Evolutionary conservation across 2,329 filamentous ascomycete genomes (phyloP), one percentile per base, ranked within the genome.

Genomic region (Alternaria brassicae): DNA sequence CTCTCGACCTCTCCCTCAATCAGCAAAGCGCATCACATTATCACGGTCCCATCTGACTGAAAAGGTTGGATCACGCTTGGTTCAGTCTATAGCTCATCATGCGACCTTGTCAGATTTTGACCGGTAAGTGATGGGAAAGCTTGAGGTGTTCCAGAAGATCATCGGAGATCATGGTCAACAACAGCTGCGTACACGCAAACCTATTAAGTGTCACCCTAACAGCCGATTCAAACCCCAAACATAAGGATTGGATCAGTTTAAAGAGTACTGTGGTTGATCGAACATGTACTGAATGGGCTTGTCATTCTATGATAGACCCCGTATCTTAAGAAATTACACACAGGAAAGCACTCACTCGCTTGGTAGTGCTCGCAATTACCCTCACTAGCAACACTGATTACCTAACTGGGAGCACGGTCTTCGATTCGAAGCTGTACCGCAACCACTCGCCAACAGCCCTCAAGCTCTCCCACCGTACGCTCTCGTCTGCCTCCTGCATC

Each of bases 391-490:
- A 42, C 28, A 19, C 28, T 23, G 13, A 47, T 57, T 69, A 77
- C 65, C 74, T 67, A 21, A 74, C 36, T 15, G 74, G 72, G 47
- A 77, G 49, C 39, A 72, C 67, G 32, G 58, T 72, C 71, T 77
- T 77, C 15, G 72, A 72, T 64, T 79, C 76, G 53, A 79, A 78
- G 62, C 73, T 90, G 80, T 91, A 91, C 69, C 88, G 84, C 76
- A 92, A 78, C 88, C 89, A 92, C 76, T 90, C 89, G 19, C 89
- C 89, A 39, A 97, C 87, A 15, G 93, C 93, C 71, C 90, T 88
- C 80, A 97, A 81, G 78, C 91, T 95, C 83, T 97, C 93, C 92
- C 93, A 97, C 73, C 93, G 85, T 45, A 97, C 92, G 60, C 88
- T 89, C 81, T 97, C 93, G 72, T 97, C 92, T 58, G 88, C 85